A percentile compares a stretch with the other conserved stretches of the same genome.
These are phyloP conservation scores for Chaetomiaceae sp. DNA, from an alignment of 2,329 filamentous ascomycete genomes.

Conservation along the genomic window DNA sequence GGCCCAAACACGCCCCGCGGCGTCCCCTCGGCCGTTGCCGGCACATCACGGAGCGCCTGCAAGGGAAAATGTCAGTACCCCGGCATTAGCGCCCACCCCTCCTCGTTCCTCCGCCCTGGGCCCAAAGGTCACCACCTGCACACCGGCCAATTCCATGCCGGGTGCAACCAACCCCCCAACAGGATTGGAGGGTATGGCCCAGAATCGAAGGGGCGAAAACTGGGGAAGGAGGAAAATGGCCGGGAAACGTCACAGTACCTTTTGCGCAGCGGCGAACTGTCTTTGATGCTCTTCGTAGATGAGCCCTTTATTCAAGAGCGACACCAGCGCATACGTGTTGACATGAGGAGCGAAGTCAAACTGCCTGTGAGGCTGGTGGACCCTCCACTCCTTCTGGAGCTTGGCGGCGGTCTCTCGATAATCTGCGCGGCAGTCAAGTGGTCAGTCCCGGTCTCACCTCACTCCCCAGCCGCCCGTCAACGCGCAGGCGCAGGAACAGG, in stretches of 20 bases:
- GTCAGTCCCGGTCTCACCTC: constrained; percentile 24
- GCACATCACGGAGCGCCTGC: constrained; percentile 45
- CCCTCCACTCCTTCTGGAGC: constrained; percentile 63
- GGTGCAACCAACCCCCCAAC: constrained; percentile 16
- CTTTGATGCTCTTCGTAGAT: constrained; percentile 55
- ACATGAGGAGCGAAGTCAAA: constrained; percentile 60
- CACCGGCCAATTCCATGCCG: constrained; percentile 16
- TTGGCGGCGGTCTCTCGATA: constrained; percentile 62
- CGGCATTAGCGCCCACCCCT: constrained; percentile 18
- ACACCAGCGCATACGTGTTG: constrained; percentile 57
- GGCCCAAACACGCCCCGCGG: constrained; percentile 53
- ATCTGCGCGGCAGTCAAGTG: constrained; percentile 41
- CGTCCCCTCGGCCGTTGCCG: constrained; percentile 41
- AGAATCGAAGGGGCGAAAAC: constrained; percentile 2
- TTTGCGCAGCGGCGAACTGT: constrained; percentile 39
- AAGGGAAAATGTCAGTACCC: constrained; percentile 36
- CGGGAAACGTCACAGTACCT: constrained; percentile 38
- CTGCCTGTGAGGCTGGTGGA: constrained; percentile 54
- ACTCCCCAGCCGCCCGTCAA: neutral
- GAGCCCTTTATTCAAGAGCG: constrained; percentile 57
- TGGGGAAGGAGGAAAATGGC: constrained; percentile 2
- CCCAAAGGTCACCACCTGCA: constrained; percentile 11
- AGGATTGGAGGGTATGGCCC: constrained; percentile 12
- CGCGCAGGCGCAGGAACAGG: constrained; percentile 1
- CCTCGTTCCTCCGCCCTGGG: constrained; percentile 7